These are phyloP conservation scores for Amanita pseudoporphyria DNA, from an alignment of 768 basidiomycete species.

Conservation along the genomic window DNA sequence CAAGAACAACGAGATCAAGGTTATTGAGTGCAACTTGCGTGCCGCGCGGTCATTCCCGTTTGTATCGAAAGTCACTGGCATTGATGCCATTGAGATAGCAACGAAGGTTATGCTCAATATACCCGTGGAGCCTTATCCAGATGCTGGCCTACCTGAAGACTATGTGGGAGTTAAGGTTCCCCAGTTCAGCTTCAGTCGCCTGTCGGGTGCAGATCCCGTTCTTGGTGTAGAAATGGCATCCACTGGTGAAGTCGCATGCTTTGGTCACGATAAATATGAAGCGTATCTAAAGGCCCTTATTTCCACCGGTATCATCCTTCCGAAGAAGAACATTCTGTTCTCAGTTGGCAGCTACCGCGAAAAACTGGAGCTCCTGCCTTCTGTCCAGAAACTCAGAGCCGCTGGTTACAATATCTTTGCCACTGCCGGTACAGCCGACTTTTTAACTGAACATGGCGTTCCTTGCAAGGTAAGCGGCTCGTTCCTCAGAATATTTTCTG, in stretches of 20 bases:
- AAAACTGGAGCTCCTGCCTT: constrained; percentile 92
- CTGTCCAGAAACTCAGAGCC: constrained; percentile 87
- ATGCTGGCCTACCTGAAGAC: constrained; percentile 74
- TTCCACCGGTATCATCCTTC: constrained; percentile 89
- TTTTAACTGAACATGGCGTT: constrained; percentile 93
- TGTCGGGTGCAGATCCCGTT: constrained; percentile 96
- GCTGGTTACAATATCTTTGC: constrained; percentile 96
- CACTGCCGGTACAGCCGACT: constrained; percentile 95
- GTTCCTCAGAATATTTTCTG: not conserved
- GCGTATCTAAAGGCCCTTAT: constrained; percentile 97
- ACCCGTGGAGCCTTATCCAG: constrained; percentile 86
- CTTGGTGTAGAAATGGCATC: constrained; percentile 99
- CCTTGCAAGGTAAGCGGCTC: constrained; percentile 71
- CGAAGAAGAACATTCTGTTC: constrained; percentile 96
- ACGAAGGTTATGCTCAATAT: constrained; percentile 97
- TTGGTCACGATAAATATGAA: constrained; percentile 95
- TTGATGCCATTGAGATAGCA: constrained; percentile 98
- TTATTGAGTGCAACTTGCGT: constrained; percentile 98
- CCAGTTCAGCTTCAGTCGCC: constrained; percentile 97
- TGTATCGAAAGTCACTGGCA: constrained; percentile 95
- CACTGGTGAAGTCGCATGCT: constrained; percentile 98
- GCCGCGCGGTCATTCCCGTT: constrained; percentile 98
- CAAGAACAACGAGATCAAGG: constrained; percentile 99
- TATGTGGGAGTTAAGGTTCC: constrained; percentile 99
- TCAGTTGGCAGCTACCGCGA: constrained; percentile 97